phyloP scores from a whole-genome alignment of 371 early-diverging fungal genomes.

The Rhizomucor pusillus region DNA sequence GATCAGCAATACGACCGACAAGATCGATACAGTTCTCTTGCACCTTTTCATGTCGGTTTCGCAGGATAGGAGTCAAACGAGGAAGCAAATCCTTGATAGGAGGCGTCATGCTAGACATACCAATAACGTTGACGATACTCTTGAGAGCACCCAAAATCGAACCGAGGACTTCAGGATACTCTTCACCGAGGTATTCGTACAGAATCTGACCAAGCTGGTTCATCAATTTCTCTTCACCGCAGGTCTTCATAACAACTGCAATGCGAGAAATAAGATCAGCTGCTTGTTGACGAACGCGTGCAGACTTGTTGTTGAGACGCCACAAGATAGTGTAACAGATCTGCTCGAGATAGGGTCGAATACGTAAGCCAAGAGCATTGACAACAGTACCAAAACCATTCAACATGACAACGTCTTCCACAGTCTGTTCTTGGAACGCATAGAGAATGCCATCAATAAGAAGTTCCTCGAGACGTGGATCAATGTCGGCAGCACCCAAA shows the following conservation, averaged over 20 bases:
- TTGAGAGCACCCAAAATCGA: constrained; percentile 91
- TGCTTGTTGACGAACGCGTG: constrained; percentile 95
- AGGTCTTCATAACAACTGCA: constrained; percentile 90
- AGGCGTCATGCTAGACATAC: constrained; percentile 97
- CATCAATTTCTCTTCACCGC: constrained; percentile 95
- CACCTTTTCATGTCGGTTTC: constrained; percentile 97
- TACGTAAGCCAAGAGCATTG: constrained; percentile 85
- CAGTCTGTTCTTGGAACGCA: constrained; percentile 96
- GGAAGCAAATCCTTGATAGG: constrained; percentile 97
- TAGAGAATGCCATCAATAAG: constrained; percentile 95
- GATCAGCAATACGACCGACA: constrained; percentile 96
- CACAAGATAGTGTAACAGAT: constrained; percentile 93
- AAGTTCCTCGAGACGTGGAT: constrained; percentile 85
- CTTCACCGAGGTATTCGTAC: constrained; percentile 97
- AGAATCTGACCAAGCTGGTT: constrained; percentile 87
- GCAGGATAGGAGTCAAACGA: constrained; percentile 93
- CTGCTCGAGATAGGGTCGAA: constrained; percentile 90
- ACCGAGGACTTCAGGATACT: constrained; percentile 97
- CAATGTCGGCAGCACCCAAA: constrained; percentile 90
- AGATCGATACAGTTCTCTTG: constrained; percentile 93
- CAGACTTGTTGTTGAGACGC: constrained; percentile 95
- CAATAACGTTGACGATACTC: constrained; percentile 94
- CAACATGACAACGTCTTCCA: constrained; percentile 88
- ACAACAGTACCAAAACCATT: constrained; percentile 96
- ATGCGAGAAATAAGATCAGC: constrained; percentile 94